These are phyloP conservation scores for Kluyveromyces siamensis DNA, from an alignment of 805 yeast species.

Conservation along the genomic window DNA sequence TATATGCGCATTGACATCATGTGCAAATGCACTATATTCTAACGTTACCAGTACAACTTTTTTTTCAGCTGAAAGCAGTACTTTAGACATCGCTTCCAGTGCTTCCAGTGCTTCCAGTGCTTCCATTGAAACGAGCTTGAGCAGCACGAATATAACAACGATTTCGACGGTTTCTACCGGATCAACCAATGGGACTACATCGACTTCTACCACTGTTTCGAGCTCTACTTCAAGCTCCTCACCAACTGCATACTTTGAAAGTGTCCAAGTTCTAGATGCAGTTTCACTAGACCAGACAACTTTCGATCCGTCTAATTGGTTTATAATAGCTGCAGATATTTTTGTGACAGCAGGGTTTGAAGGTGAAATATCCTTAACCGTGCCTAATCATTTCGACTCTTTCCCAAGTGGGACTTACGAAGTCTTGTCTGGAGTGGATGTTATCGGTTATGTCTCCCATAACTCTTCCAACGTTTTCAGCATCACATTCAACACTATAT, in stretches of 20 bases:
- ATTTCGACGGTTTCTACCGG: not conserved
- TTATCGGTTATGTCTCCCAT: conserved; percentile 14
- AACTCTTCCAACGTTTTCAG: conserved; percentile 18
- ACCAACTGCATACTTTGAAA: conserved; percentile 12
- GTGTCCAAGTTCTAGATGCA: conserved; percentile 18
- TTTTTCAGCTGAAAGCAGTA: not conserved
- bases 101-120: not conserved
- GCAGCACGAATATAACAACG: not conserved
- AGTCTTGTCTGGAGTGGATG: conserved; percentile 8
- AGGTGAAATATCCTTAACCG: conserved; percentile 13
- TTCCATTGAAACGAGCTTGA: not conserved
- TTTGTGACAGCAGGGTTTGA: conserved; percentile 14
- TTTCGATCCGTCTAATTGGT: conserved; percentile 21
- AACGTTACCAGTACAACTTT: not conserved
- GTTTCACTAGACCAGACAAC: conserved; percentile 15
- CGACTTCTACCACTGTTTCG: not conserved
- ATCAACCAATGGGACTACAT: not conserved
- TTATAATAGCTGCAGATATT: conserved; percentile 19
- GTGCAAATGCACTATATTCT: not conserved
- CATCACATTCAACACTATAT: conserved; percentile 8
- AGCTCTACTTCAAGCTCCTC: conserved; percentile 5
- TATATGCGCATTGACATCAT: not conserved
- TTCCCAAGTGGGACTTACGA: conserved; percentile 15
- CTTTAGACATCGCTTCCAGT: not conserved
- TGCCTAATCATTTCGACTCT: conserved; percentile 17